Conservation (phyloP, 2,329 filamentous ascomycete species). For the Trichoderma sp. region DNA sequence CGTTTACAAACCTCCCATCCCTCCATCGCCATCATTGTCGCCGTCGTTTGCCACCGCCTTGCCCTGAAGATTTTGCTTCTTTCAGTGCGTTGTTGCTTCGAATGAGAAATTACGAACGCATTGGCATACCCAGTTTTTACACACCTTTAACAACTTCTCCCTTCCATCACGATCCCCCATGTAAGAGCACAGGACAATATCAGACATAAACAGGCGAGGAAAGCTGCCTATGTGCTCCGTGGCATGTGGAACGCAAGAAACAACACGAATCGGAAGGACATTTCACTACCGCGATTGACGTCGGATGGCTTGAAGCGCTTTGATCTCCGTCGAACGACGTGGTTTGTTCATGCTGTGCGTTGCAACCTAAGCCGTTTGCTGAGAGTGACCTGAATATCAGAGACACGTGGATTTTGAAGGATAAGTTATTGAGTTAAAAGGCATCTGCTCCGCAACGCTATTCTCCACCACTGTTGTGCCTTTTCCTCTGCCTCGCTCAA, state of each 20-base stretch:
- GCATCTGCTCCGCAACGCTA: constrained; percentile 7
- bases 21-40: background rate
- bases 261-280: background rate
- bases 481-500: background rate
- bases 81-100: background rate
- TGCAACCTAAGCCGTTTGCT: background rate
- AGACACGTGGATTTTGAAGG: background rate
- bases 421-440: too few species aligned
- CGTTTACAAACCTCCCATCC: background rate
- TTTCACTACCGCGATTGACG: background rate
- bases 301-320: background rate
- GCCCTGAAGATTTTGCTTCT: too few species aligned
- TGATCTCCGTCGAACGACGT: background rate
- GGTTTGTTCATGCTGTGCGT: background rate
- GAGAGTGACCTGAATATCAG: background rate
- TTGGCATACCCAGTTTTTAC: background rate
- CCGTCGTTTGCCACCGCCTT: background rate
- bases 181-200: background rate
- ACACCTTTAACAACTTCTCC: too few species aligned
- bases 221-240: background rate
- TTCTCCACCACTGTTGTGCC: constrained; percentile 9
- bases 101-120: background rate
- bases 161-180: background rate
- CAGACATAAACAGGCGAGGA: background rate
- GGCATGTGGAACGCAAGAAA: background rate